These are phyloP conservation scores for Nemania sp. DNA, from an alignment of 2,329 filamentous ascomycete genomes.

Conservation along the genomic window DNA sequence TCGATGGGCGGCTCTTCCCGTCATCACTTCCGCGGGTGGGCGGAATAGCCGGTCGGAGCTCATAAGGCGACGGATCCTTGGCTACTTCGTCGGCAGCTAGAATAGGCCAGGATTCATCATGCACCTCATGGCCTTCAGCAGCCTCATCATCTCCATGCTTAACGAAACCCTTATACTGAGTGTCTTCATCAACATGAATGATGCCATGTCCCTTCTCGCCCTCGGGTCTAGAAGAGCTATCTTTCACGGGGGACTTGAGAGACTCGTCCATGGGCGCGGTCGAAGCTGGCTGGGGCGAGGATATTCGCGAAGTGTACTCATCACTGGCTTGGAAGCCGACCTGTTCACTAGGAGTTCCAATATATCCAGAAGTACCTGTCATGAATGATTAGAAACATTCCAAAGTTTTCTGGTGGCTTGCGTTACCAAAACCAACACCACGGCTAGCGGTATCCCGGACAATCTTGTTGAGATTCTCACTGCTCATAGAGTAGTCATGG, in stretches of 20 bases:
- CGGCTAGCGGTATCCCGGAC: slow-evolving; percentile 77
- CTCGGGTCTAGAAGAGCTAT: slow-evolving; percentile 43
- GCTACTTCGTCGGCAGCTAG: slow-evolving; percentile 88
- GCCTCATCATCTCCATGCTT: slow-evolving; percentile 60
- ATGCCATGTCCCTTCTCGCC: slow-evolving; percentile 66
- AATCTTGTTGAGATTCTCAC: slow-evolving; percentile 89
- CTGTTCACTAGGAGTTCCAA: slow-evolving; percentile 88
- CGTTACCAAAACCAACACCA: slow-evolving; percentile 64
- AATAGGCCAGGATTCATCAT: slow-evolving; percentile 77
- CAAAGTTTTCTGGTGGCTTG: slow-evolving; percentile 45
- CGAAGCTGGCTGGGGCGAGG: slow-evolving; percentile 71
- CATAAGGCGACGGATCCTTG: slow-evolving; percentile 76
- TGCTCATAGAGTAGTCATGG: slow-evolving; percentile 85
- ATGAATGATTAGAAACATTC: slow-evolving; percentile 51
- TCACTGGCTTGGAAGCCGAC: slow-evolving; percentile 89
- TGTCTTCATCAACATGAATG: slow-evolving; percentile 82
- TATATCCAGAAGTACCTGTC: slow-evolving; percentile 72
- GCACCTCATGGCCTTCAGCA: slow-evolving; percentile 67
- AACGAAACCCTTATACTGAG: slow-evolving; percentile 57
- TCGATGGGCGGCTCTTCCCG: slow-evolving; percentile 72
- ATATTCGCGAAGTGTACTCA: slow-evolving; percentile 81
- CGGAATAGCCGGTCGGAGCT: slow-evolving; percentile 84
- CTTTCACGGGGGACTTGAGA: slow-evolving; percentile 50
- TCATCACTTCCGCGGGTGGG: slow-evolving; percentile 72
- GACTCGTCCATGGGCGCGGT: slow-evolving; percentile 55